These are phyloP conservation scores for Acacia pycnantha DNA, from an alignment of 331 rosid species.

Conservation along the genomic window DNA sequence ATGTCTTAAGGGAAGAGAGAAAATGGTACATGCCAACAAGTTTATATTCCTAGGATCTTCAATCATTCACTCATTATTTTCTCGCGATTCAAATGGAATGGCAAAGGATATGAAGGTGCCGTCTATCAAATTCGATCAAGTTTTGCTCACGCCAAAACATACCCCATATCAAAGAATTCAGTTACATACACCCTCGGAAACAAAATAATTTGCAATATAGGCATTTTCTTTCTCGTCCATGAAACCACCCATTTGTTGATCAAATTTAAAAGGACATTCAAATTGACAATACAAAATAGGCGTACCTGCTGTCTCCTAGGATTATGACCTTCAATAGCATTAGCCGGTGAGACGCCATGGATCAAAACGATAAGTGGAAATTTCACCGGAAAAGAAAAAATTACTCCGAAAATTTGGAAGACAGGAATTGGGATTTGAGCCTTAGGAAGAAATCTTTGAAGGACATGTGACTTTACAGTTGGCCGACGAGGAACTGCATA, in stretches of 20 bases:
- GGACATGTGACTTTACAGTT: constrained; percentile 58
- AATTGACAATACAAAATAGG: background rate
- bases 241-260: background rate
- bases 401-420: background rate
- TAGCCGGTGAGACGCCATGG: constrained; percentile 98
- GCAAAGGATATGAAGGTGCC: background rate
- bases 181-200: background rate
- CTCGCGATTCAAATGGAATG: constrained; percentile 10
- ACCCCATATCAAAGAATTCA: constrained; percentile 23
- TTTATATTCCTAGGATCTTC: background rate
- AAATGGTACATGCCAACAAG: too few species aligned
- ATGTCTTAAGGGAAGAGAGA: too few species aligned
- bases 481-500: constrained; percentile 73
- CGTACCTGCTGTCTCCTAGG: constrained; percentile 98
- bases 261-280: constrained; percentile 12
- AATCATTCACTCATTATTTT: background rate
- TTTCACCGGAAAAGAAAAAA: background rate
- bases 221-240: background rate
- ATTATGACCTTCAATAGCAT: constrained; percentile 96
- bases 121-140: background rate
- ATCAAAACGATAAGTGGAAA: constrained; percentile 19
- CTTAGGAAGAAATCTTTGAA: background rate
- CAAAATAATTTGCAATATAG: background rate
- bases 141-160: constrained; percentile 1
- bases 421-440: constrained; percentile 6